These are phyloP conservation scores for Aspergillus coremiiformis DNA, from an alignment of 495 filamentous ascomycete genomes.

Conservation along the genomic window DNA sequence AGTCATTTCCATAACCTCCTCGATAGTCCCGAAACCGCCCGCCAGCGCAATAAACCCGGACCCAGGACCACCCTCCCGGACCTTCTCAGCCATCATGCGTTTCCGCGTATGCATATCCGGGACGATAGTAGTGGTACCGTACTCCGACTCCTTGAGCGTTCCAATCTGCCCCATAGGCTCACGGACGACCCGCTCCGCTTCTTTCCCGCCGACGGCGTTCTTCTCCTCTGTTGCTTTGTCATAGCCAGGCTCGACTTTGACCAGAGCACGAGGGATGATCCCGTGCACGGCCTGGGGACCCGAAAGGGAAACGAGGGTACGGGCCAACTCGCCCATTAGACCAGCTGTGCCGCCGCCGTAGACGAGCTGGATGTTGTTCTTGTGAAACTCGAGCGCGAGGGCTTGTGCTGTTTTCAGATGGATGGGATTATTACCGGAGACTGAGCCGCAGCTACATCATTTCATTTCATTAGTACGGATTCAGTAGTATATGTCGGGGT, in stretches of 20 bases:
- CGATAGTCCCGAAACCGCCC: constrained; percentile 90
- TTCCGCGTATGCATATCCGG: constrained; percentile 95
- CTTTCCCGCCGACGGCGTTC: constrained; percentile 24
- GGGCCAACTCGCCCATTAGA: constrained; percentile 88
- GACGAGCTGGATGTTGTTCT: constrained; percentile 69
- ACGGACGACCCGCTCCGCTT: constrained; percentile 28
- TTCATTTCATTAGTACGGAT: background rate
- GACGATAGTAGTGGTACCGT: constrained; percentile 79
- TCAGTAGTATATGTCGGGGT: no score
- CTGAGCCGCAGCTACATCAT: constrained; percentile 60
- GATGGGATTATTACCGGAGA: constrained; percentile 57
- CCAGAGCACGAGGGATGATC: constrained; percentile 78
- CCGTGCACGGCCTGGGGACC: constrained; percentile 84
- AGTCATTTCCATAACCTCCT: constrained; percentile 92
- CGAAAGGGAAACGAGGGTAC: constrained; percentile 75
- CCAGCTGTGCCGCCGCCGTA: constrained; percentile 94
- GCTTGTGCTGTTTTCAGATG: constrained; percentile 68
- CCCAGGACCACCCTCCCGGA: constrained; percentile 70
- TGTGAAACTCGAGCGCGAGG: constrained; percentile 68
- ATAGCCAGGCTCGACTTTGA: constrained; percentile 69
- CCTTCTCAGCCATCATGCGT: constrained; percentile 80
- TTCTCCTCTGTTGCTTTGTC: constrained; percentile 20
- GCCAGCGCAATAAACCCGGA: constrained; percentile 84
- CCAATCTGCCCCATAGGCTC: constrained; percentile 24
- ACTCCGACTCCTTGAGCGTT: constrained; percentile 60